Conservation (phyloP, 73 alveolate genomes). For the Paramecium biaurelia region DNA sequence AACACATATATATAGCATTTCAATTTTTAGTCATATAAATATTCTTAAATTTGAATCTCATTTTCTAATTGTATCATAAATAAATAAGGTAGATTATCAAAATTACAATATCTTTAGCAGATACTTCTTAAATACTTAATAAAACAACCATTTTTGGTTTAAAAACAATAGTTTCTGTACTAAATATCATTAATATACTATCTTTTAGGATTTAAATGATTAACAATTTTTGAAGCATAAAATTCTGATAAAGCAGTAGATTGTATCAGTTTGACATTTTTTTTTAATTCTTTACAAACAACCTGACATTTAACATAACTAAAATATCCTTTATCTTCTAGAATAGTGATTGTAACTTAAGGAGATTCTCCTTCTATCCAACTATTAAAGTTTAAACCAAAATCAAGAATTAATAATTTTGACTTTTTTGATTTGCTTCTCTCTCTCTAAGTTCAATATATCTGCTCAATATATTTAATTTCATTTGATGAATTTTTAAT, state of each 20-base stretch:
- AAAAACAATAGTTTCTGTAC: constrained; percentile 88
- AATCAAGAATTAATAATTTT: constrained; percentile 31
- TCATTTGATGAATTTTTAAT: too few relatives aligned
- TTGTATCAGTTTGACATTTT: constrained; percentile 73
- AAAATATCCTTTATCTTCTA: not conserved
- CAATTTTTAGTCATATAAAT: constrained; percentile 65
- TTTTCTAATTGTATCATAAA: constrained; percentile 85
- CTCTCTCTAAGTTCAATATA: constrained; percentile 15
- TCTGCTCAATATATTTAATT: not conserved
- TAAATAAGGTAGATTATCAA: constrained; percentile 91
- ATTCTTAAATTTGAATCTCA: constrained; percentile 84
- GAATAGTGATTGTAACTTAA: not conserved
- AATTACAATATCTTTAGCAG: constrained; percentile 34
- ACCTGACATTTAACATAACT: constrained; percentile 88
- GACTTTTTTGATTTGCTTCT: constrained; percentile 2
- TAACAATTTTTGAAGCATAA: constrained; percentile 92
- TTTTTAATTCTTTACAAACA: constrained; percentile 83
- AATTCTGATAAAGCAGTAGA: constrained; percentile 93
- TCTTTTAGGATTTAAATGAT: constrained; percentile 89
- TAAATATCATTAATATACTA: constrained; percentile 79
- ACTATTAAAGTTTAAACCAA: constrained; percentile 58
- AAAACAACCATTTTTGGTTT: constrained; percentile 87
- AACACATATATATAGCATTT: too few relatives aligned
- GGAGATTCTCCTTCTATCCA: constrained; percentile 38
- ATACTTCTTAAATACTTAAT: constrained; percentile 90